Base-by-base conservation (phyloP, 441 rosid genomes). In the Cnidoscolus chayamansa region DNA sequence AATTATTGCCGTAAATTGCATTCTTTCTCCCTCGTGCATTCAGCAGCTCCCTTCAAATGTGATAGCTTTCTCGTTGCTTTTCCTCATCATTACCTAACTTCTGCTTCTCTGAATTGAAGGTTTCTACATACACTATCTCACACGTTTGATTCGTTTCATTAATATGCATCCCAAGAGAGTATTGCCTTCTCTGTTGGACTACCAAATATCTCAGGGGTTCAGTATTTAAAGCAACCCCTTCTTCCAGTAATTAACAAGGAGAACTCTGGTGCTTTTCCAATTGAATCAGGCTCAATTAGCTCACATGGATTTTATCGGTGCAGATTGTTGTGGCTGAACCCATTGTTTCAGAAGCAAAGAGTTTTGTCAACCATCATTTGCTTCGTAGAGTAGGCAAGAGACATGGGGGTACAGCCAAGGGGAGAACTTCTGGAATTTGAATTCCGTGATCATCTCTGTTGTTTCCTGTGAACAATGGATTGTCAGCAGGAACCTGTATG, bases 131-230 rank as follows among this genome's bases (percentile, higher is more conserved):
- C 40, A 81, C 20, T 47, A 80, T 54, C 49, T 67, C 64, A 50
- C 74, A 78, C 0, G 56, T 73, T 25, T 60, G 45, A 62, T 65
- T 84, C 16, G 61, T 64, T 40, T 70, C 80, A 59, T 81, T 76
- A 49, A 76, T 73, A 58, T 78, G 55, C 76, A 76, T 75, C 45
- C 45, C 45, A 40, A 40, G 6, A 40, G 7, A 86, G 80, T 67
- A 86, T 77, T 7, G 90, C 88, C 63, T 80, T 83, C 67, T 85
- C 87, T 7, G 86, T 85, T 50, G 90, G 86, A 19, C 82, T 80
- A 12, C 85, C 87, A 3, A 72, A 71, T 70, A 86, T 78, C 63
- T 84, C 81, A 53, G 81, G 67, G 45, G 47, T 15, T 16, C 72
- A 11, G 83, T 78, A 74, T 84, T 86, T 4, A 40, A 40, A 40